A percentile compares a stretch with the other conserved stretches of the same genome.
Conservation (phyloP, 768 basidiomycete genomes). For the Termitomyces titanicus region DNA sequence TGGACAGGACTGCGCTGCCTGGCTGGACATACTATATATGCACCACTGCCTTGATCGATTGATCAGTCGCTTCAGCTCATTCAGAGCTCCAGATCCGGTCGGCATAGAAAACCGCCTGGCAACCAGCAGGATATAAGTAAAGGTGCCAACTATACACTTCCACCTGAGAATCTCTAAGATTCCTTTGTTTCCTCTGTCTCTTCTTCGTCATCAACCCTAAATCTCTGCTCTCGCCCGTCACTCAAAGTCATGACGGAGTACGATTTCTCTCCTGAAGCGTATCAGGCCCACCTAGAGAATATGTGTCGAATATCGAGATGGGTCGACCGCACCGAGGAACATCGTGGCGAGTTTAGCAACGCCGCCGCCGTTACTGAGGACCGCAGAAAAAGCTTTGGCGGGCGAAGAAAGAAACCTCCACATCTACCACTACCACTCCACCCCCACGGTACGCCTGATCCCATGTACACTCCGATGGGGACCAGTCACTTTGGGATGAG, state of each 20-base stretch:
- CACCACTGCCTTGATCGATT: no score
- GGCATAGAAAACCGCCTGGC: conserved; percentile 11
- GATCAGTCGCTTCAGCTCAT: no score
- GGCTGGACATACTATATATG: no score
- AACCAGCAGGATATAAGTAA: conserved; percentile 12
- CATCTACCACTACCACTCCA: conserved; percentile 11
- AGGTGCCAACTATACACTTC: neutral
- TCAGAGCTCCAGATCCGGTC: conserved; percentile 6
- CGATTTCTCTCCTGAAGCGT: conserved; percentile 21
- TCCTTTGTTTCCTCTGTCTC: neutral
- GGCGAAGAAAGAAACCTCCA: conserved; percentile 10
- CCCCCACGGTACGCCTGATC: conserved; percentile 8
- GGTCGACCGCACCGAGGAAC: conserved; percentile 17
- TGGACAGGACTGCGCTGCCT: no score
- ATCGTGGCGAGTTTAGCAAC: conserved; percentile 14
- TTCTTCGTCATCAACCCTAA: neutral
- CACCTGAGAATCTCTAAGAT: neutral
- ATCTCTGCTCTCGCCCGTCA: neutral
- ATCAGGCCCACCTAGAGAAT: conserved; percentile 15
- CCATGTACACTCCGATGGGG: neutral
- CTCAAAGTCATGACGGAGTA: conserved; percentile 20
- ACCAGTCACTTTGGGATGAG: neutral
- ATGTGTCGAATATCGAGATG: conserved; percentile 19
- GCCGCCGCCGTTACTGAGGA: conserved; percentile 17
- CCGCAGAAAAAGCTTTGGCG: conserved; percentile 1